Conservation (phyloP, 768 basidiomycete species). For the Gyrodon lividus region DNA sequence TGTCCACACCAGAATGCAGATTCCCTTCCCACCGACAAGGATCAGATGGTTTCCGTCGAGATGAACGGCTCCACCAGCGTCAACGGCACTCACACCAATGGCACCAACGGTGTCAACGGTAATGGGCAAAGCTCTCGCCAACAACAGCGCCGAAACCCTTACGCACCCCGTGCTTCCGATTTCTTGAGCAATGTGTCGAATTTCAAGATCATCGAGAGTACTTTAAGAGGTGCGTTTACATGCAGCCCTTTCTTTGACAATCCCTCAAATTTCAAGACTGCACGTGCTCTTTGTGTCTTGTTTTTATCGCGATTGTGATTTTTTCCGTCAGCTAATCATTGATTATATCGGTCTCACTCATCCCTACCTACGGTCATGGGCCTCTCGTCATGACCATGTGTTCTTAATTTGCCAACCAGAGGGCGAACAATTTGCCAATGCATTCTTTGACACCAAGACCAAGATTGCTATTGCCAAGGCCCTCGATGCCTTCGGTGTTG, state of each 20-base stretch:
- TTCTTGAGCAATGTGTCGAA: constrained; percentile 91
- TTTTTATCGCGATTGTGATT: neutral
- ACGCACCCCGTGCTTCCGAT: constrained; percentile 88
- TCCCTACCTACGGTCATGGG: neutral
- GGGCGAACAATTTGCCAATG: constrained; percentile 99
- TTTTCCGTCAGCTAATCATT: neutral
- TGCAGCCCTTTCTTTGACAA: neutral
- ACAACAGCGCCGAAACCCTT: constrained; percentile 63
- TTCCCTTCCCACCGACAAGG: constrained; percentile 38
- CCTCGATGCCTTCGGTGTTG: constrained; percentile 97
- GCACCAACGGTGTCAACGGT: constrained; percentile 36
- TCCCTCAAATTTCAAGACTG: neutral
- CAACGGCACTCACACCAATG: constrained; percentile 35
- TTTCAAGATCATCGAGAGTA: constrained; percentile 97
- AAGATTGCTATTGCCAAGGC: constrained; percentile 99
- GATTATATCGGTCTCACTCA: neutral
- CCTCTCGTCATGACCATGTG: neutral
- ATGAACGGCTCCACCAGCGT: constrained; percentile 42
- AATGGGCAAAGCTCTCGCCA: constrained; percentile 34
- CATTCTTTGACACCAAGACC: constrained; percentile 99
- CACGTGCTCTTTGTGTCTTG: no score
- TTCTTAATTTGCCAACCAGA: no score
- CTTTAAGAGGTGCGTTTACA: constrained; percentile 73
- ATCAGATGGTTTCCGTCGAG: constrained; percentile 73
- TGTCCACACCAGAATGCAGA: constrained; percentile 62